Percentiles rank a stretch among this genome's conserved stretches.
These are phyloP conservation scores for Psophocarpus tetragonolobus DNA, from an alignment of 306 rosid genomes.

Conservation along the genomic window DNA sequence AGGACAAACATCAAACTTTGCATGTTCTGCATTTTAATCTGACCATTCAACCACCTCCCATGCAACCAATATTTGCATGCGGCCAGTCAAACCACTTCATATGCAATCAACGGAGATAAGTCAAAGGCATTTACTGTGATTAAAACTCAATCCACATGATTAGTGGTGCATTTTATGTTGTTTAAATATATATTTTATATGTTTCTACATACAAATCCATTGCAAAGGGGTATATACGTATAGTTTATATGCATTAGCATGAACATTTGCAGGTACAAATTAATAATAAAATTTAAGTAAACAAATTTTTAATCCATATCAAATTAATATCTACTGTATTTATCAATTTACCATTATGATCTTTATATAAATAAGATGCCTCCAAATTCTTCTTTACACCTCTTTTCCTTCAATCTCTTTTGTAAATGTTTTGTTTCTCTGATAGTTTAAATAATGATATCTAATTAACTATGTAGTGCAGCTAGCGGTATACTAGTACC, in stretches of 20 bases:
- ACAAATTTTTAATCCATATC: background rate
- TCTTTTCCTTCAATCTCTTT: background rate
- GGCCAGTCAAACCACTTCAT: too few species aligned
- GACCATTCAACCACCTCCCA: too few species aligned
- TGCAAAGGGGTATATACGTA: background rate
- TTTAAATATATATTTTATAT: background rate
- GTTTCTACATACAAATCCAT: background rate
- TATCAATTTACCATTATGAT: conserved; percentile 5
- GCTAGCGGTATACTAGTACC: conserved; percentile 22
- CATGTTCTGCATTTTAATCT: too few species aligned
- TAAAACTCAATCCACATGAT: too few species aligned
- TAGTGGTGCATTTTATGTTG: background rate
- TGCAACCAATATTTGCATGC: too few species aligned
- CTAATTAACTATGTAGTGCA: conserved; percentile 8
- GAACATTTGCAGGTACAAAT: background rate
- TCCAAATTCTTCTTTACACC: background rate
- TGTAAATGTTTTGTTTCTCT: background rate
- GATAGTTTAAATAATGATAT: background rate
- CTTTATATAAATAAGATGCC: background rate
- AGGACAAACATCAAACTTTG: too few species aligned
- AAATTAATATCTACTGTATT: background rate
- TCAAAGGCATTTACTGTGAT: too few species aligned
- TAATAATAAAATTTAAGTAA: background rate
- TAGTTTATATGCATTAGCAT: background rate
- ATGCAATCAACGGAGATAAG: too few species aligned